Evolutionary conservation across 2,329 filamentous ascomycete genomes (phyloP).

Genomic region (Colletotrichum somersetense): DNA sequence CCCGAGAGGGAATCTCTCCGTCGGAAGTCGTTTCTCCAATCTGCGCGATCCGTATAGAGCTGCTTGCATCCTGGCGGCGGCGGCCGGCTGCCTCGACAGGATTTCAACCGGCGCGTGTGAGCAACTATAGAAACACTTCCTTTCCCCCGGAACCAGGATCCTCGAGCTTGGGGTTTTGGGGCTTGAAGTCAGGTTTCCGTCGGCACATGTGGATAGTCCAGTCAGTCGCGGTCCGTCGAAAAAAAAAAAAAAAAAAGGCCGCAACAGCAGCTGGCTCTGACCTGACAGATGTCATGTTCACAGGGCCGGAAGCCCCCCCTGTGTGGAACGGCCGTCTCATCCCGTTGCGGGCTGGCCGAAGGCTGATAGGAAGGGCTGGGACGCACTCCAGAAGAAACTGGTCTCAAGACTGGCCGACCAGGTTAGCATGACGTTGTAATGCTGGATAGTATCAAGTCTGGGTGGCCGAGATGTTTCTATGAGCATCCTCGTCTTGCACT

Average conservation of each 20-base stretch:
- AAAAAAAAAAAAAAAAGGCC: no score
- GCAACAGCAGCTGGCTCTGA: not conserved
- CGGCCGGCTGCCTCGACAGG: not conserved
- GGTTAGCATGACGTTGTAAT: not conserved
- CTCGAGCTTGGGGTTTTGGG: not conserved
- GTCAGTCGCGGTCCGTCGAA: not conserved
- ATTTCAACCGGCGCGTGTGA: slow-evolving; percentile 30
- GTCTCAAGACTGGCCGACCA: not conserved
- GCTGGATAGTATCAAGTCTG: slow-evolving; percentile 2
- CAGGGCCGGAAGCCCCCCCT: slow-evolving; percentile 1
- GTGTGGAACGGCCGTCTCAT: not conserved
- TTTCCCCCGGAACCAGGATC: slow-evolving; percentile 28
- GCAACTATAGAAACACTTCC: slow-evolving; percentile 15
- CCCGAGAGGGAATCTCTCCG: not conserved
- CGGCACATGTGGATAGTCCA: not conserved
- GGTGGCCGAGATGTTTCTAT: not conserved
- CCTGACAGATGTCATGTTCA: not conserved
- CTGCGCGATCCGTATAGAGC: slow-evolving; percentile 1
- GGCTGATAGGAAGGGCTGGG: not conserved
- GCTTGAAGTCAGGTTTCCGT: not conserved
- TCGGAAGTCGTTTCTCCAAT: no score
- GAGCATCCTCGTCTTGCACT: slow-evolving; percentile 3
- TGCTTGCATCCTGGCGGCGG: slow-evolving; percentile 7
- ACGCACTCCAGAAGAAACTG: not conserved
- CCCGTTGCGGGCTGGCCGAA: not conserved